Evolutionary conservation across 2,329 filamentous ascomycete species (phyloP), one percentile per base, ranked within the genome.

Genomic region (Mycosphaerella sp.): DNA sequence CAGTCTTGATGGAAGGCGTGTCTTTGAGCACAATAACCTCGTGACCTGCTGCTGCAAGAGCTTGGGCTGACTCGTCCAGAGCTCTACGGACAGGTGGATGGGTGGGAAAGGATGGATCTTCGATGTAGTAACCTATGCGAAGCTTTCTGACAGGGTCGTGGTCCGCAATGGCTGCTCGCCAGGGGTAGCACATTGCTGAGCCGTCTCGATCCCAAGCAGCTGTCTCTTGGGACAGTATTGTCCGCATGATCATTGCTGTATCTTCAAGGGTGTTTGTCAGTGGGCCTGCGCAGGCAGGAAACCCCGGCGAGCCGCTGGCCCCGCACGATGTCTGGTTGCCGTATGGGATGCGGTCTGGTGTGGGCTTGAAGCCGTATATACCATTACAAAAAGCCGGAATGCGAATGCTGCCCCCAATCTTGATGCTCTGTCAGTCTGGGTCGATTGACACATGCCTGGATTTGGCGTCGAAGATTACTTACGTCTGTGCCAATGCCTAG

Each of bases 351-450:
- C 59, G 53, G 14, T 40, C 18, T 16, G 42, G 37, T 0, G 52
- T 57, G 2, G 60, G 59, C 40, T 56, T 55, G 53, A 66, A 62
- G 4, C 64, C 65, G 39, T 62, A 66, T 18, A 64, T 63, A 7
- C 65, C 66, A 44, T 70, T 69, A 70, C 90, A 90, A 61, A 95
- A 89, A 49, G 95, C 86, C 68, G 86, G 91, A 66, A 96, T 93
- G 61, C 84, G 81, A 64, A 94, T 84, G 21, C 43, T 45, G 7
- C 43, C 43, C 10, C 32, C 43, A 36, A 45, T 45, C 21, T 25
- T 25, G 21, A 25, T 25, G 21, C 42, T 44, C n/a, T 32, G 12
- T 16, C 28, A 18, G 27, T 18, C 17, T 28, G 7, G 4, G 25
- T 34, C 30, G 42, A n/a, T n/a, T n/a, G n/a, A n/a, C 18, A 35